Conservation (phyloP, 768 basidiomycete genomes). For the Mycena albidolilacea region DNA sequence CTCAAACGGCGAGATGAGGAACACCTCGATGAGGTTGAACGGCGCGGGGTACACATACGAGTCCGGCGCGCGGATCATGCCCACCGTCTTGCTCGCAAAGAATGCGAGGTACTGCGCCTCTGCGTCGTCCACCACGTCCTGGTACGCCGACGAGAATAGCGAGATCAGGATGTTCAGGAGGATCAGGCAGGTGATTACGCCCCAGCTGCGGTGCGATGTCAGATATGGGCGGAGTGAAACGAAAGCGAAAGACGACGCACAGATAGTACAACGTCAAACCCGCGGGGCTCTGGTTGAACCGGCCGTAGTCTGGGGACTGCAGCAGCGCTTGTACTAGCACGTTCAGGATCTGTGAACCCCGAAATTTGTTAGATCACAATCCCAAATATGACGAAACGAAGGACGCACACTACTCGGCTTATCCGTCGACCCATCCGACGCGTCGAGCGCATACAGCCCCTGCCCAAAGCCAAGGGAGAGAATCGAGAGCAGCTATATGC, state of each 20-base stretch:
- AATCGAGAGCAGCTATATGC: constrained; percentile 80
- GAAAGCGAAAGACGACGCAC: constrained; percentile 55
- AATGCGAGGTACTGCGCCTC: constrained; percentile 93
- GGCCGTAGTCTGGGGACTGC: constrained; percentile 82
- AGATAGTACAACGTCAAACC: constrained; percentile 85
- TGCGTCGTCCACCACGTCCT: constrained; percentile 88
- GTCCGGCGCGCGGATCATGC: constrained; percentile 90
- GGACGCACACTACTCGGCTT: constrained; percentile 61
- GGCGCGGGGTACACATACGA: constrained; percentile 92
- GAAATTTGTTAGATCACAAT: not conserved
- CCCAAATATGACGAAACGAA: not conserved
- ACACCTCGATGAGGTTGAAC: constrained; percentile 88
- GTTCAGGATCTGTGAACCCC: constrained; percentile 69
- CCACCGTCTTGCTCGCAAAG: constrained; percentile 89
- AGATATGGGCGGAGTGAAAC: not conserved
- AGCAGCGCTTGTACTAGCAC: constrained; percentile 84
- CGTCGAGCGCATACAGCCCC: constrained; percentile 91
- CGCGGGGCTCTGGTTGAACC: constrained; percentile 63
- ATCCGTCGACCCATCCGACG: constrained; percentile 85
- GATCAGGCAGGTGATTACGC: constrained; percentile 62
- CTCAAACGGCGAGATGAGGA: constrained; percentile 91
- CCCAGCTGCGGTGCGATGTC: constrained; percentile 35
- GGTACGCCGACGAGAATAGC: constrained; percentile 94
- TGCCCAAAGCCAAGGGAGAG: constrained; percentile 89
- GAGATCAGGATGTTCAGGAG: constrained; percentile 96